These are phyloP conservation scores for Triangularia setosa DNA, from an alignment of 2,329 filamentous ascomycete species.

Conservation along the genomic window DNA sequence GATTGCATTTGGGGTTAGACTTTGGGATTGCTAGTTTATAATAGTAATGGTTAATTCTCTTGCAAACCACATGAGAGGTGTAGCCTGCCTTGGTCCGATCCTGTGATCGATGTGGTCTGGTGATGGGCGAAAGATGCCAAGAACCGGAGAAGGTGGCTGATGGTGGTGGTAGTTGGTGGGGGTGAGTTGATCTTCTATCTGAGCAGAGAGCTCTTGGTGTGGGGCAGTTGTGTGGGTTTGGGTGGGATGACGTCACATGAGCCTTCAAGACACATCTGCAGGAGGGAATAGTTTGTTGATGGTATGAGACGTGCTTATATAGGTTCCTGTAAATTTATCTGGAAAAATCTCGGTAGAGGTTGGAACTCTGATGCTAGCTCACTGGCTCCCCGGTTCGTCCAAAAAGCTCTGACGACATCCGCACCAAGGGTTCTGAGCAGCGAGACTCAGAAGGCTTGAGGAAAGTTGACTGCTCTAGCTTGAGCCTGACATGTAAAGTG, in stretches of 20 bases:
- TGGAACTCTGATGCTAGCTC: no score
- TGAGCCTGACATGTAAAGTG: neutral
- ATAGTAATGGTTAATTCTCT: neutral
- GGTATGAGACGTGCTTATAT: neutral
- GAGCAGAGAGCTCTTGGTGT: neutral
- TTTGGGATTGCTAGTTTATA: neutral
- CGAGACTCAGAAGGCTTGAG: neutral
- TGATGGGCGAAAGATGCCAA: neutral
- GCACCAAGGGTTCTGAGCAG: neutral
- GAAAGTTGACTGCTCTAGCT: neutral
- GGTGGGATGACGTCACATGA: neutral
- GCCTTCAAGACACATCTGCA: neutral
- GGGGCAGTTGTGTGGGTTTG: neutral
- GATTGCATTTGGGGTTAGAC: neutral
- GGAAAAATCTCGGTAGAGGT: neutral
- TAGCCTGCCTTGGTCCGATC: neutral
- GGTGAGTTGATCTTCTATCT: neutral
- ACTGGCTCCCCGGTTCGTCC: neutral
- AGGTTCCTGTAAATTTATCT: no score
- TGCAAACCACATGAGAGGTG: neutral
- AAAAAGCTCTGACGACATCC: neutral
- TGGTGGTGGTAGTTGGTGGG: neutral
- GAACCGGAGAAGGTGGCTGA: neutral
- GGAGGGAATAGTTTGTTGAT: neutral
- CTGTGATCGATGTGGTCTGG: neutral